Evolutionary conservation across 2,329 filamentous ascomycete genomes (phyloP).

Genomic region (Ophiostoma novo-ulmi): DNA sequence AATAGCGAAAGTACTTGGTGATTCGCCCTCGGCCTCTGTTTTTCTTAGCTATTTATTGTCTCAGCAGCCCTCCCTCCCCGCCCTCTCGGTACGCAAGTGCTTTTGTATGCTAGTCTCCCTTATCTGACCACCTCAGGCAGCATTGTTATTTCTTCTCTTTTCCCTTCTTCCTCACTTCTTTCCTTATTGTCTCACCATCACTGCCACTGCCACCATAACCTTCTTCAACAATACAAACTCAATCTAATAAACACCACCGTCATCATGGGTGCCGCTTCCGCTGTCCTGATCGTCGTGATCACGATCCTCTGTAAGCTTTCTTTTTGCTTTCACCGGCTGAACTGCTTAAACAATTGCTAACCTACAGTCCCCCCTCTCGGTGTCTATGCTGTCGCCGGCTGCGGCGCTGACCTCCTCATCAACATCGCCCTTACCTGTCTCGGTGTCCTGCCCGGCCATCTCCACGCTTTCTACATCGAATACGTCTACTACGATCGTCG

Average conservation of each 20-base stretch:
- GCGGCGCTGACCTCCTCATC: conserved; percentile 59
- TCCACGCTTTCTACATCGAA: conserved; percentile 76
- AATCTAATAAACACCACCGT: neutral
- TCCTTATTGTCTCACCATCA: neutral
- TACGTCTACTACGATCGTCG: conserved; percentile 76
- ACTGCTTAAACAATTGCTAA: neutral
- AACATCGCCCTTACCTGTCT: conserved; percentile 63
- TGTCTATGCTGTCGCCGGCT: conserved; percentile 60
- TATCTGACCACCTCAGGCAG: conserved; percentile 1
- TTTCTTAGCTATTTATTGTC: neutral
- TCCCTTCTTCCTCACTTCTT: neutral
- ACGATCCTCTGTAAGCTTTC: conserved; percentile 47
- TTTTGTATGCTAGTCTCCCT: neutral
- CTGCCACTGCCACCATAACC: neutral
- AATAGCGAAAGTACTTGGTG: neutral
- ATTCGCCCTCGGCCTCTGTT: neutral
- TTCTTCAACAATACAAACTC: neutral
- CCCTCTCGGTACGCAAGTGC: conserved; percentile 1
- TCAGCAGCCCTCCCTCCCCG: conserved; percentile 7
- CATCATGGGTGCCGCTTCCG: conserved; percentile 46
- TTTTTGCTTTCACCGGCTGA: neutral
- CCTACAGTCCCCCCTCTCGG: conserved; percentile 59
- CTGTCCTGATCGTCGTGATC: conserved; percentile 47
- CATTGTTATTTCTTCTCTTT: neutral
- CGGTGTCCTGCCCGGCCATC: conserved; percentile 70